Conservation (phyloP, 345 rosid species). For the Carallia brachiata region DNA sequence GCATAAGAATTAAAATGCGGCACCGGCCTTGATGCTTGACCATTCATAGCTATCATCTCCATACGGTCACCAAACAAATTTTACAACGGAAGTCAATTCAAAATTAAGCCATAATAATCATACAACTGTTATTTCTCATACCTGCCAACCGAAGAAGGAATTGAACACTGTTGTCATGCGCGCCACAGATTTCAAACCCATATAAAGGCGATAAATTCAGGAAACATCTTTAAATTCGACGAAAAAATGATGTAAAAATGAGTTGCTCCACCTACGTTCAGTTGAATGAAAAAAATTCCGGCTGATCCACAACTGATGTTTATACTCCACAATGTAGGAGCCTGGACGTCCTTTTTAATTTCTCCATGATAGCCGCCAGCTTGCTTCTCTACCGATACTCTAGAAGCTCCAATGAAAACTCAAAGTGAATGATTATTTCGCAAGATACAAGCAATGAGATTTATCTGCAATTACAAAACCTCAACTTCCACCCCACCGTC, state of each 20-base stretch:
- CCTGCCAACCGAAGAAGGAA: background rate
- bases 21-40: background rate
- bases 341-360: too few species aligned
- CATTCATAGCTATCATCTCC: background rate
- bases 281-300: background rate
- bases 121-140: background rate
- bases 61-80: background rate
- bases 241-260: background rate
- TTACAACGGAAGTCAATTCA: background rate
- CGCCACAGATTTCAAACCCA: background rate
- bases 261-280: background rate
- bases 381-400: background rate
- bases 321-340: too few species aligned
- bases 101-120: background rate
- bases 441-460: background rate
- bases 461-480: background rate
- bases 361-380: background rate
- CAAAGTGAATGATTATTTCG: background rate
- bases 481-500: slow-evolving; percentile 53
- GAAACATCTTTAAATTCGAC: background rate
- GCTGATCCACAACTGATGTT: background rate
- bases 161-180: background rate
- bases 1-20: too few species aligned
- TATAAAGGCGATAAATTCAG: background rate
- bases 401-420: background rate